Evolutionary conservation across 192 early-diverging fungal genomes (phyloP).

Genomic region (Backusella mclennaniae): DNA sequence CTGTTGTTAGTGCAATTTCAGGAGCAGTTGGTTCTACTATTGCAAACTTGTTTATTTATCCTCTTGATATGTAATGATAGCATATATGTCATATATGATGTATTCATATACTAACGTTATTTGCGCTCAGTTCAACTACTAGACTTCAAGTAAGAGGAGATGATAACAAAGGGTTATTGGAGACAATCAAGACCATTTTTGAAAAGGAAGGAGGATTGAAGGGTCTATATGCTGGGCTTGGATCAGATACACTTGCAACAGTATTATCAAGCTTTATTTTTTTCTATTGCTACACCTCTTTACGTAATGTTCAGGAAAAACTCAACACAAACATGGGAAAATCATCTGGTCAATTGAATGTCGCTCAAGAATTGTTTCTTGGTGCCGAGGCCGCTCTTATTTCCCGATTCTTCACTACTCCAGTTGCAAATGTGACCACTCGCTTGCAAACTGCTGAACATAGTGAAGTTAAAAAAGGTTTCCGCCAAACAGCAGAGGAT

Average conservation of each 20-base stretch:
- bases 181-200: constrained; percentile 21
- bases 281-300: constrained; percentile 48
- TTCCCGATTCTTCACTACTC: constrained; percentile 48
- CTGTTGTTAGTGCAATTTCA: constrained; percentile 47
- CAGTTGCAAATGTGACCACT: constrained; percentile 49
- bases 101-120: not conserved
- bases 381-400: constrained; percentile 51
- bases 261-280: constrained; percentile 51
- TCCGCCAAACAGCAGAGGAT: constrained; percentile 31
- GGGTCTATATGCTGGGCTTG: constrained; percentile 45
- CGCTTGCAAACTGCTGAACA: constrained; percentile 39
- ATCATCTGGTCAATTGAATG: constrained; percentile 34
- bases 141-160: constrained; percentile 27
- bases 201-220: constrained; percentile 40
- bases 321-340: constrained; percentile 29
- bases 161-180: constrained; percentile 3
- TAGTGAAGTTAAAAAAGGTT: constrained; percentile 25
- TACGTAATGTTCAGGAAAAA: constrained; percentile 45
- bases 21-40: constrained; percentile 47
- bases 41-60: constrained; percentile 48
- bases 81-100: not conserved
- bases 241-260: constrained; percentile 47
- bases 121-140: constrained; percentile 23
- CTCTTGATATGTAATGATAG: constrained; percentile 43
- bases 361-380: constrained; percentile 47